Base-by-base conservation (phyloP, 1,284 basidiomycete genomes). In the Taiwanofungus camphoratus region DNA sequence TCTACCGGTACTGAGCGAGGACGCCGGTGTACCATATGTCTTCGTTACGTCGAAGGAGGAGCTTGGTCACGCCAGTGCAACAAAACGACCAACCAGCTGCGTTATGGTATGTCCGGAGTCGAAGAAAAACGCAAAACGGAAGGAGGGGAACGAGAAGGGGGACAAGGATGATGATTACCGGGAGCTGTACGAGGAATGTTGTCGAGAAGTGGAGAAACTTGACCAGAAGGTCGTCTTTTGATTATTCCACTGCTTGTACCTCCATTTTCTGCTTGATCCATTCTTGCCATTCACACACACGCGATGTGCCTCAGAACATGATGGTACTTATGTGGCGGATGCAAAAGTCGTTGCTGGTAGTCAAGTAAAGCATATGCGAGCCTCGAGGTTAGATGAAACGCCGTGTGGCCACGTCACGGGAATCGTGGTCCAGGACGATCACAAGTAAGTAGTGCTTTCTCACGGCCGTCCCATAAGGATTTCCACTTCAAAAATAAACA, bases 41-140 rank as follows among this genome's bases (percentile, higher is more conserved):
- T 88, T 88, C 60, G 85, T 92, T 15, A 61, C 82, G 1, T 90
- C 87, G 9, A 95, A 93, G 64, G 92, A 96, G 67, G 94, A 98
- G 58, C 82, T 99, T 19, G 96, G 96, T 2, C 84, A 87, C 52
- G 92, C 95, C 12, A 93, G 92, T 59, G 87, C 91, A 41, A 99
- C 96, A 38, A 99, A 99, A 70, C 82, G 96, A 56, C 95, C 96
- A 31, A 99, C 96, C 35, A 94, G 91, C 57, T 97, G 93, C 66
- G 93, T 99, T 11, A 92, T 99, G 82, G 77, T 99, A 46, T 89
- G 82, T 64, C 87, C 86, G 1, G 73, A 81, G 57, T 73, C 81
- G 56, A 91, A 91, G 62, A 78, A 78, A 56, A 86, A 82, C 51
- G 60, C 65, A 41, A 87, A 79, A 62, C 69, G 68, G 56, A 84